These are phyloP conservation scores for Ricinus communis DNA, from an alignment of 345 rosid species.

Conservation along the genomic window DNA sequence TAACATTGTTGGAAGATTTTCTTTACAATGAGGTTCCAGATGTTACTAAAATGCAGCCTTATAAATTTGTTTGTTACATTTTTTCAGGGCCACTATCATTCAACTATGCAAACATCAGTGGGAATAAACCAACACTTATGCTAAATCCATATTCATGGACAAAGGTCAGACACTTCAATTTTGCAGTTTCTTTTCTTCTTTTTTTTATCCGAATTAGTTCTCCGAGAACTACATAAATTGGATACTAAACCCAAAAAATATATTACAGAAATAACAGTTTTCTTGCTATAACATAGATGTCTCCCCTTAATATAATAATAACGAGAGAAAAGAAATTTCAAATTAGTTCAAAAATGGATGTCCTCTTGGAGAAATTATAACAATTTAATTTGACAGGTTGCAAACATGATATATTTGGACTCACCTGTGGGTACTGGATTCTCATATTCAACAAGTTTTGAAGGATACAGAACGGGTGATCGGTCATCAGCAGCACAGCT, in stretches of 20 bases:
- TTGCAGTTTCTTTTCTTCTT: background rate
- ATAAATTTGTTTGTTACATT: background rate
- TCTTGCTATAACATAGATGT: no score
- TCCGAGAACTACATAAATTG: no score
- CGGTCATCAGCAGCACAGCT: background rate
- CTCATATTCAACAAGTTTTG: conserved; percentile 14
- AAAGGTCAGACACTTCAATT: conserved; percentile 14
- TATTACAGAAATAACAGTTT: no score
- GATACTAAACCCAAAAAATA: no score
- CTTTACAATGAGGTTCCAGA: no score
- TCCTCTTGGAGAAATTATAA: background rate
- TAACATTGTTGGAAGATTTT: no score
- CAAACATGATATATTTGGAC: conserved; percentile 31
- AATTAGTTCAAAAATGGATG: no score
- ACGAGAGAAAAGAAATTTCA: no score
- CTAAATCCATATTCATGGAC: conserved; percentile 38
- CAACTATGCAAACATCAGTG: conserved; percentile 23
- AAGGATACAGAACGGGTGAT: conserved; percentile 11
- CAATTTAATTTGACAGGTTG: conserved; percentile 16
- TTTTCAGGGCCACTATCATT: conserved; percentile 35
- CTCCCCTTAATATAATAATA: no score
- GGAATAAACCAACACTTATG: conserved; percentile 13
- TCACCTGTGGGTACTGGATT: conserved; percentile 20
- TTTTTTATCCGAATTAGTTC: no score
- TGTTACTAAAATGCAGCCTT: no score